Evolutionary conservation across 306 rosid species (phyloP), one percentile per base, ranked within the genome.

Genomic region (Glycine tomentella): DNA sequence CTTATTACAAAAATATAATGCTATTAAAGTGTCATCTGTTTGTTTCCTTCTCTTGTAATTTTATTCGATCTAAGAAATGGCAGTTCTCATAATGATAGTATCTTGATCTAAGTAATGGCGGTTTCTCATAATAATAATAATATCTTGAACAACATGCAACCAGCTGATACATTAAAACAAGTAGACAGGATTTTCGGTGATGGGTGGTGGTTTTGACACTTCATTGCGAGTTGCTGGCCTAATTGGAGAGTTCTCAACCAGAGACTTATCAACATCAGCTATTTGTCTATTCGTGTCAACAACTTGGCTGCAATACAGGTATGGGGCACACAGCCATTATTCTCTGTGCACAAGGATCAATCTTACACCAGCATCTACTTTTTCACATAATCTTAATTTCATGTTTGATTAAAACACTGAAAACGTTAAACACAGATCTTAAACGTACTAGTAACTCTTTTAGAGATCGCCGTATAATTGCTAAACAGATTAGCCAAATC

Each of bases 1-100:
- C 82, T 71, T 81, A 75, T 16, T 71, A 77, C 64, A 66, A 78
- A 67, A 69, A 58, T 77, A 81, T 78, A 75, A 62, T 83, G 68
- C 11, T 57, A 80, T n/a, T 45, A 17, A 53, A 79, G 52, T 64
- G 78, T 48, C 63, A 76, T 51, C 20, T 59, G 66, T 76, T 74
- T 82, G 75, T 79, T 75, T 56, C 76, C 69, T 62, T 81, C 68
- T 71, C 57, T 83, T 79, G 49, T 17, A 85, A 77, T 67, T 63
- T 68, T 85, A 55, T 82, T 78, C 72, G 65, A 81, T 83, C 69
- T 20, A 20, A 50, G 78, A 49, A 33, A 74, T 85, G 78, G 51
- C 14, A 57, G 76, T 74, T 88, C 82, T 51, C 59, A 72, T 70
- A 50, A 73, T 75, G 9, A 15, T 15, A 16, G 68, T 63, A 63